Evolutionary conservation across 257 asterid species (phyloP).

Genomic region (Echites panduratus): DNA sequence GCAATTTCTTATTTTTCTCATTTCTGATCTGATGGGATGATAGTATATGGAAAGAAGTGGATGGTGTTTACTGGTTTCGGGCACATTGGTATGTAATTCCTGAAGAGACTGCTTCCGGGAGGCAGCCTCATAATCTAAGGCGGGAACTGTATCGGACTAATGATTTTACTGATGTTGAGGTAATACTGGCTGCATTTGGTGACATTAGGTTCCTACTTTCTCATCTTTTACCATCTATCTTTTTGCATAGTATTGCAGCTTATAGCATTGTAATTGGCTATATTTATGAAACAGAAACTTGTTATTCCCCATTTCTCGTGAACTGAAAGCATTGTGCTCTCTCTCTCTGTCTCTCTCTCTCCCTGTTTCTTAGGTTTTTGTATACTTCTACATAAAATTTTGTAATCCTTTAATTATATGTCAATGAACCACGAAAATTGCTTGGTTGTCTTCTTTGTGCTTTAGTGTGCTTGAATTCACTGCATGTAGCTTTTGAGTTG

Average conservation of each 20-base stretch:
- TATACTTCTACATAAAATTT: not conserved
- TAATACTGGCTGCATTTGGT: constrained; percentile 14
- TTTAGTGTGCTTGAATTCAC: not conserved
- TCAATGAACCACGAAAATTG: not conserved
- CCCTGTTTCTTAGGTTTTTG: not conserved
- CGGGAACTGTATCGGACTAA: constrained; percentile 84
- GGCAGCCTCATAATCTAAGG: constrained; percentile 87
- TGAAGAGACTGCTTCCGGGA: constrained; percentile 82
- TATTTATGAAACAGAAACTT: not conserved
- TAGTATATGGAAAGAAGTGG: constrained; percentile 92
- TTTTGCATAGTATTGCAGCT: not conserved
- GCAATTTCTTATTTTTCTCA: not conserved
- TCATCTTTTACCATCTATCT: constrained; percentile 12
- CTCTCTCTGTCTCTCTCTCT: too few species aligned
- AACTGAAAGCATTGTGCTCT: not conserved
- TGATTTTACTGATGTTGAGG: constrained; percentile 81
- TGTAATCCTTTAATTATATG: not conserved
- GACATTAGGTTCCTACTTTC: not conserved
- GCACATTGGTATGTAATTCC: constrained; percentile 84
- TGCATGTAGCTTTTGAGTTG: not conserved
- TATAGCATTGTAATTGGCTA: not conserved
- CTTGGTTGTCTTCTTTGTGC: not conserved
- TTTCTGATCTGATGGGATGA: constrained; percentile 15
- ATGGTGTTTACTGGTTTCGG: constrained; percentile 72
- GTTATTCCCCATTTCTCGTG: not conserved